phyloP scores from a whole-genome alignment of 495 filamentous ascomycete genomes.

The Aspergillus wentii region DNA sequence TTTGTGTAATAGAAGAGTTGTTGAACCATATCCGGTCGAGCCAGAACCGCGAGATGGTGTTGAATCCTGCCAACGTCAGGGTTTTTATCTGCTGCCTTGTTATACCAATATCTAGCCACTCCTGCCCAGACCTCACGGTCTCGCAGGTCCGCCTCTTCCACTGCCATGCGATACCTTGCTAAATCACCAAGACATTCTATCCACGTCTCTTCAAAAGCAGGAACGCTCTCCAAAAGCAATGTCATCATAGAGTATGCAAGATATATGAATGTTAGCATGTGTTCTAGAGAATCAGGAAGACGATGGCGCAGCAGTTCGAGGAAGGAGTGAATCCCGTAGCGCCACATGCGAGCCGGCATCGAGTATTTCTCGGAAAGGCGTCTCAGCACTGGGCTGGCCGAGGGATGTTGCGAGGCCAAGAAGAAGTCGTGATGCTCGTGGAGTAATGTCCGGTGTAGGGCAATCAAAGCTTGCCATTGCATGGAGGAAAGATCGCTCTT shows the following conservation, averaged over 20 bases:
- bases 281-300: slow-evolving; percentile 65
- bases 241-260: slow-evolving; percentile 80
- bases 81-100: slow-evolving; percentile 64
- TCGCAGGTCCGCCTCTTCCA: slow-evolving; percentile 65
- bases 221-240: slow-evolving; percentile 69
- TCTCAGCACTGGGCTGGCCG: slow-evolving; percentile 53
- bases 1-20: slow-evolving; percentile 72
- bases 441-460: slow-evolving; percentile 65
- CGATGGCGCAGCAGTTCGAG: slow-evolving; percentile 67
- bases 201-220: slow-evolving; percentile 78
- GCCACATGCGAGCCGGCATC: slow-evolving; percentile 85
- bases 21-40: slow-evolving; percentile 65
- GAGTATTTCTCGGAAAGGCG: slow-evolving; percentile 62
- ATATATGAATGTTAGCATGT: slow-evolving; percentile 80
- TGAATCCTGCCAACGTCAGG: slow-evolving; percentile 71
- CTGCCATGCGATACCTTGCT: slow-evolving; percentile 69
- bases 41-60: slow-evolving; percentile 80
- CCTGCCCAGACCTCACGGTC: slow-evolving; percentile 76
- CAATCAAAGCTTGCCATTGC: slow-evolving; percentile 71
- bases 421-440: slow-evolving; percentile 83
- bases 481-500: slow-evolving; percentile 46
- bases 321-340: slow-evolving; percentile 75
- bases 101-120: slow-evolving; percentile 78
- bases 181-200: slow-evolving; percentile 85
- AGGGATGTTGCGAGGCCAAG: slow-evolving; percentile 70